Percentiles rank a stretch among this genome's conserved stretches.
Evolutionary conservation across 805 yeast genomes (phyloP).

Genomic region (Brettanomyces bruxellensis): DNA sequence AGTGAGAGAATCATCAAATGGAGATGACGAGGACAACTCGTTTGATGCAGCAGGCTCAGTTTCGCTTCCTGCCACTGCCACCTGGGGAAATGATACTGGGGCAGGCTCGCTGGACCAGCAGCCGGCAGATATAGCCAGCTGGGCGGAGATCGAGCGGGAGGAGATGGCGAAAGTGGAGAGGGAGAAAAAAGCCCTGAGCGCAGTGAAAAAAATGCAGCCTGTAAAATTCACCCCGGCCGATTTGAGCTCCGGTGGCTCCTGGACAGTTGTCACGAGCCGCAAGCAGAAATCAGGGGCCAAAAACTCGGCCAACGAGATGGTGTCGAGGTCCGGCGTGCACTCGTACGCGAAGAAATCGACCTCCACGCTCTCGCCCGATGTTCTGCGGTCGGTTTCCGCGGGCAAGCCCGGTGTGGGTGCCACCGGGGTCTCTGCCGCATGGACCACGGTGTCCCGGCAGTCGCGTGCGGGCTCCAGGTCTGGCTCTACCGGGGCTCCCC

Average conservation of each 20-base stretch:
- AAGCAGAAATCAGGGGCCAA: slow-evolving; percentile 20
- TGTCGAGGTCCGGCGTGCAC: slow-evolving; percentile 6
- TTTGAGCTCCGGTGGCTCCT: slow-evolving; percentile 12
- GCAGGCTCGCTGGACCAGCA: slow-evolving; percentile 27
- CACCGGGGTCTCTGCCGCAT: not conserved
- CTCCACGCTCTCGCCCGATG: slow-evolving; percentile 23
- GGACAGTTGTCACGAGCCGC: slow-evolving; percentile 31
- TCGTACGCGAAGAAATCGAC: slow-evolving; percentile 7
- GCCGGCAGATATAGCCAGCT: slow-evolving; percentile 31
- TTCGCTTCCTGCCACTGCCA: slow-evolving; percentile 31
- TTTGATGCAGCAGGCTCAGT: not conserved
- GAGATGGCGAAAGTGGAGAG: slow-evolving; percentile 20
- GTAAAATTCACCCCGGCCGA: not conserved
- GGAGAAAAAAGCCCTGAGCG: no score
- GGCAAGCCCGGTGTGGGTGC: not conserved
- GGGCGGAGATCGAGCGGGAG: slow-evolving; percentile 47
- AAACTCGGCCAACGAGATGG: not conserved
- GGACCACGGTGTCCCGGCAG: not conserved
- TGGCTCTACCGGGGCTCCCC: slow-evolving; percentile 7
- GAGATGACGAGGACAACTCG: slow-evolving; percentile 4
- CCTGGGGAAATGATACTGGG: slow-evolving; percentile 33
- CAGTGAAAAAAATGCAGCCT: not conserved
- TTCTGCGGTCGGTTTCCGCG: slow-evolving; percentile 29
- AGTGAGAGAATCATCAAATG: no score
- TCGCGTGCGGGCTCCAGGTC: slow-evolving; percentile 4